These are phyloP conservation scores for Beauveria sp. DNA, from an alignment of 2,329 filamentous ascomycete genomes.

Conservation along the genomic window DNA sequence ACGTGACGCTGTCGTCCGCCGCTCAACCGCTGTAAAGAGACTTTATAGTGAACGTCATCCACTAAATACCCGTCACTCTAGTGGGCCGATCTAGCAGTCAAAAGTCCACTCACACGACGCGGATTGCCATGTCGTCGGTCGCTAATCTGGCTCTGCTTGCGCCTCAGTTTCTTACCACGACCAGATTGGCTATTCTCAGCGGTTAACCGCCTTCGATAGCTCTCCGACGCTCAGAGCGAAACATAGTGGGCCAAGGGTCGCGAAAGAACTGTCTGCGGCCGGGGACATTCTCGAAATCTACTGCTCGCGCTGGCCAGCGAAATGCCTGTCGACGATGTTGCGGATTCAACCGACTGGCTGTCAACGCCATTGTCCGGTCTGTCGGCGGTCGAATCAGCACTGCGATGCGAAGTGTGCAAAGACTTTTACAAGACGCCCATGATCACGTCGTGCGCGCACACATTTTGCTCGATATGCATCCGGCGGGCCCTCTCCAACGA, in stretches of 20 bases:
- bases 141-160: background rate
- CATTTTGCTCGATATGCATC: conserved; percentile 95
- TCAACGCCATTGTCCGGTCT: conserved; percentile 59
- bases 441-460: conserved; percentile 90
- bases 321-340: conserved; percentile 37
- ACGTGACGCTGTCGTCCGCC: conserved; percentile 2
- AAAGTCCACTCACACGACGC: conserved; percentile 6
- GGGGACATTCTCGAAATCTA: background rate
- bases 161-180: background rate
- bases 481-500: conserved; percentile 75
- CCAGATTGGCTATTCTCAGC: background rate
- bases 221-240: background rate
- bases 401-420: conserved; percentile 96
- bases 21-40: background rate
- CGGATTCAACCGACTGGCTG: conserved; percentile 83
- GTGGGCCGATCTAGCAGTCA: background rate
- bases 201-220: background rate
- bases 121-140: background rate
- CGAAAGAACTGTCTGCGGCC: background rate
- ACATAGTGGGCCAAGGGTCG: background rate
- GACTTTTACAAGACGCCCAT: conserved; percentile 94
- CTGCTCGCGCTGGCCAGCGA: conserved; percentile 1
- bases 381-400: conserved; percentile 67
- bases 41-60: background rate
- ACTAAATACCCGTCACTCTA: background rate